A percentile compares a stretch with the other conserved stretches of the same genome.
phyloP scores from a whole-genome alignment of 2,329 filamentous ascomycete genomes.

The Colletotrichum aenigma region DNA sequence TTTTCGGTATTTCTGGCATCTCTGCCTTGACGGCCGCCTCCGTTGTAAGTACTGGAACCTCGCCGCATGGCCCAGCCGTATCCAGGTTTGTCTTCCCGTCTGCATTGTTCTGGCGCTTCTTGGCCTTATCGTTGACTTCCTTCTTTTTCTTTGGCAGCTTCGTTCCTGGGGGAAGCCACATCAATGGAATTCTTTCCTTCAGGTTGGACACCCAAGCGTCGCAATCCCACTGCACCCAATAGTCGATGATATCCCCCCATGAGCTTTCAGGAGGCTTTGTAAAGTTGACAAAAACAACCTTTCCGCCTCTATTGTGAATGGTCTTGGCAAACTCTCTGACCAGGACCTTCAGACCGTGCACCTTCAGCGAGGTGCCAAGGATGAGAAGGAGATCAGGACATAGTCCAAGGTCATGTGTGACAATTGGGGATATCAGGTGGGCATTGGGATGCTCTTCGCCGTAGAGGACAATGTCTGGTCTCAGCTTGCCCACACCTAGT shows the following conservation, averaged over 20 bases:
- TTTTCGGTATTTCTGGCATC: background rate
- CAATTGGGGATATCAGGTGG: conserved; percentile 70
- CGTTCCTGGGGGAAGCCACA: conserved; percentile 60
- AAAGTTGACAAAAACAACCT: conserved; percentile 75
- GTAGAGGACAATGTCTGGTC: conserved; percentile 77
- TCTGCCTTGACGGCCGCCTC: background rate
- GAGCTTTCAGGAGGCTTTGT: conserved; percentile 74
- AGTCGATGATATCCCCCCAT: conserved; percentile 76
- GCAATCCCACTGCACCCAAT: conserved; percentile 77
- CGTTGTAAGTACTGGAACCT: background rate
- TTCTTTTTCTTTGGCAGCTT: conserved; percentile 43
- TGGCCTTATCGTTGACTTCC: conserved; percentile 26
- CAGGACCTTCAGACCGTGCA: conserved; percentile 74
- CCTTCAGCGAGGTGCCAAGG: conserved; percentile 72
- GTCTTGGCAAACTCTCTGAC: conserved; percentile 75
- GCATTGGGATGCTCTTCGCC: conserved; percentile 75
- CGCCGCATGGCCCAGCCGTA: conserved; percentile 4
- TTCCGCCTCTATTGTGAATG: conserved; percentile 70
- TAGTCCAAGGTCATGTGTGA: conserved; percentile 69
- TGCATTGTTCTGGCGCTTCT: conserved; percentile 4
- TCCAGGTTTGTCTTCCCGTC: conserved; percentile 28
- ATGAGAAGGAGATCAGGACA: conserved; percentile 72
- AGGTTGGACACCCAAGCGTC: conserved; percentile 74
- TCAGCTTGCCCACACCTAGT: conserved; percentile 68
- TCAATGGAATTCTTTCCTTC: conserved; percentile 58